phyloP scores from a whole-genome alignment of 2,329 filamentous ascomycete genomes.

The Bipolaris gigantea region DNA sequence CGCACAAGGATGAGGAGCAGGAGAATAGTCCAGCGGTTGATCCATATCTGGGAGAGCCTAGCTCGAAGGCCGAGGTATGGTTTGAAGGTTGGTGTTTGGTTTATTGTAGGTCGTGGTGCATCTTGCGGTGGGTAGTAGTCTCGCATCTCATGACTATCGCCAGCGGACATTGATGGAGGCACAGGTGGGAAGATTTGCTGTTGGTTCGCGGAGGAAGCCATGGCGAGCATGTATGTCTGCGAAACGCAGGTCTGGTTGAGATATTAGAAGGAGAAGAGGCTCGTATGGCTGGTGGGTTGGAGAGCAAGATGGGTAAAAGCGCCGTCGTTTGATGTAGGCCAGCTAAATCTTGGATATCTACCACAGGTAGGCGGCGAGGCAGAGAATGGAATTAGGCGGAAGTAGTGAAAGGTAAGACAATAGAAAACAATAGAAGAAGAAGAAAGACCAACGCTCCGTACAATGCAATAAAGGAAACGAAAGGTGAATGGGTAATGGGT shows the following conservation, averaged over 20 bases:
- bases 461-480: constrained; percentile 43
- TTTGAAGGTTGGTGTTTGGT: constrained; percentile 72
- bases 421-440: constrained; percentile 20
- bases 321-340: constrained; percentile 20
- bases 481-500: constrained; percentile 23
- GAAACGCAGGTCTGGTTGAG: constrained; percentile 35
- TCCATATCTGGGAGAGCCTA: constrained; percentile 91
- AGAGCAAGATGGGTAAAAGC: neutral
- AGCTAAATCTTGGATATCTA: constrained; percentile 30
- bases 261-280: constrained; percentile 35
- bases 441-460: constrained; percentile 33
- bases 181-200: constrained; percentile 58
- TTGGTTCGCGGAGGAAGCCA: constrained; percentile 56
- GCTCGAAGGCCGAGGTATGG: constrained; percentile 90
- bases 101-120: constrained; percentile 59
- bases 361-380: constrained; percentile 30
- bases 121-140: constrained; percentile 61
- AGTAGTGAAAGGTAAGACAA: constrained; percentile 9
- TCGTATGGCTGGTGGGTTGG: neutral
- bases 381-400: constrained; percentile 26
- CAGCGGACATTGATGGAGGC: constrained; percentile 62
- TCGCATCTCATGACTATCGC: constrained; percentile 61
- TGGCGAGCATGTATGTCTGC: constrained; percentile 35
- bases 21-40: constrained; percentile 95
- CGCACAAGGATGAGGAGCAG: constrained; percentile 82